phyloP scores from a whole-genome alignment of 352 stramenopile genomes.

The Phytophthora citricola region DNA sequence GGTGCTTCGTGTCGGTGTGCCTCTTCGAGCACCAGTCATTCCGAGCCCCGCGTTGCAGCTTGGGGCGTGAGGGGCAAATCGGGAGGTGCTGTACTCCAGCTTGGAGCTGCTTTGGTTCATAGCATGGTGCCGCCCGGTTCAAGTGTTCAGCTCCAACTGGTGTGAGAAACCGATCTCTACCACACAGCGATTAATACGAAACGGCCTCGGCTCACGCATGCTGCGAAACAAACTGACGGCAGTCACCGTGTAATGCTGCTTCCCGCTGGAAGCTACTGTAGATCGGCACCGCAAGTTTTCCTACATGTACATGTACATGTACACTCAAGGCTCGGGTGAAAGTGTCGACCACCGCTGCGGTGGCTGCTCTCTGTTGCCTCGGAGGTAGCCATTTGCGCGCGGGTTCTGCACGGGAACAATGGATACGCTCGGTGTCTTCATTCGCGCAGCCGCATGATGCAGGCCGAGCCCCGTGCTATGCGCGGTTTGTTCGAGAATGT shows the following conservation, averaged over 20 bases:
- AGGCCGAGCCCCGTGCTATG: conserved; percentile 21
- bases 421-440: conserved; percentile 31
- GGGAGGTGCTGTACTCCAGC: not conserved
- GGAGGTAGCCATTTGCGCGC: conserved; percentile 19
- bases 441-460: conserved; percentile 31
- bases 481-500: conserved; percentile 39
- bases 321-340: not conserved
- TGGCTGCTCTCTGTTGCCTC: conserved; percentile 18
- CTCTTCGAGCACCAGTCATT: conserved; percentile 13
- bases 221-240: conserved; percentile 20
- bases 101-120: not conserved
- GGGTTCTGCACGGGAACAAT: conserved; percentile 33
- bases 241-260: conserved; percentile 6
- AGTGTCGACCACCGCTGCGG: conserved; percentile 19
- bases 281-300: not conserved
- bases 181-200: conserved; percentile 24
- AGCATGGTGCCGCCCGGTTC: conserved; percentile 20
- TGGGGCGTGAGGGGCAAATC: conserved; percentile 3
- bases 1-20: conserved; percentile 2
- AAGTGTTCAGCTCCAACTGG: conserved; percentile 26
- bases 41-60: not conserved
- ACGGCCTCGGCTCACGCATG: conserved; percentile 2
- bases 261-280: not conserved
- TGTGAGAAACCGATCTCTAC: conserved; percentile 30
- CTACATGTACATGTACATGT: too few species aligned